Conservation (phyloP, 164 flowering plant species). For the Dillenia turbinata region DNA sequence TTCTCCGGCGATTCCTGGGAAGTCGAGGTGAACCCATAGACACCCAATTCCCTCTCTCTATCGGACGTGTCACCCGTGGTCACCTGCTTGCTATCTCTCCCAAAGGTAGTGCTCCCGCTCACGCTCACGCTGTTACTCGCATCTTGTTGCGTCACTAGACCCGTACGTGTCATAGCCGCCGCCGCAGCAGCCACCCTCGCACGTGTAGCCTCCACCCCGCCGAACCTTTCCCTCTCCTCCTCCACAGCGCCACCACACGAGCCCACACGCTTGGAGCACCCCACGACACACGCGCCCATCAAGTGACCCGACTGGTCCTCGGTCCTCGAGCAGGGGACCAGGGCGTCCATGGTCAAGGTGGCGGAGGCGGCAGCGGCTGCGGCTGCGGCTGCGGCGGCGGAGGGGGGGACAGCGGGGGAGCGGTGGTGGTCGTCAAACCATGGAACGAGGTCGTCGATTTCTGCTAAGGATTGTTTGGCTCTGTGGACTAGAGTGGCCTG, state of each 20-base stretch:
- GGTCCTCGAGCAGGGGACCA: conserved; percentile 52
- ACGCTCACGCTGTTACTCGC: conserved; percentile 39
- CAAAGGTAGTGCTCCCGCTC: conserved; percentile 39
- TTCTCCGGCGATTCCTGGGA: conserved; percentile 48
- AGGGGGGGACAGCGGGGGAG: background rate
- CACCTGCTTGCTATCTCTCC: conserved; percentile 26
- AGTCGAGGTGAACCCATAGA: conserved; percentile 28
- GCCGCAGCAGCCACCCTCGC: conserved; percentile 16
- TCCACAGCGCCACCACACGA: conserved; percentile 41
- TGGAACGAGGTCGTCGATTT: conserved; percentile 26
- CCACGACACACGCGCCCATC: conserved; percentile 18
- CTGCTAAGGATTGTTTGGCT: conserved; percentile 3
- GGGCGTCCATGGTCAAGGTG: conserved; percentile 45
- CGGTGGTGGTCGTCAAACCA: conserved; percentile 34
- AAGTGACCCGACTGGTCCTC: conserved; percentile 14
- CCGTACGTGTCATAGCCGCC: background rate
- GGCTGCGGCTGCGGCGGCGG: conserved; percentile 28
- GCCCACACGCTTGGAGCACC: conserved; percentile 36
- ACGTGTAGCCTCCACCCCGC: conserved; percentile 7
- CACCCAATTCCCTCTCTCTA: conserved; percentile 15
- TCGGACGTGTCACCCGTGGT: conserved; percentile 43
- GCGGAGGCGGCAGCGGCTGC: conserved; percentile 30
- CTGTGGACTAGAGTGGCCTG: conserved; percentile 44
- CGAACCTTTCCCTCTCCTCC: background rate
- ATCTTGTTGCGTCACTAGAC: conserved; percentile 13